Percentiles rank a stretch among this genome's conserved stretches.
phyloP scores from a whole-genome alignment of 1,284 basidiomycete genomes.

The Peniophora sp. region DNA sequence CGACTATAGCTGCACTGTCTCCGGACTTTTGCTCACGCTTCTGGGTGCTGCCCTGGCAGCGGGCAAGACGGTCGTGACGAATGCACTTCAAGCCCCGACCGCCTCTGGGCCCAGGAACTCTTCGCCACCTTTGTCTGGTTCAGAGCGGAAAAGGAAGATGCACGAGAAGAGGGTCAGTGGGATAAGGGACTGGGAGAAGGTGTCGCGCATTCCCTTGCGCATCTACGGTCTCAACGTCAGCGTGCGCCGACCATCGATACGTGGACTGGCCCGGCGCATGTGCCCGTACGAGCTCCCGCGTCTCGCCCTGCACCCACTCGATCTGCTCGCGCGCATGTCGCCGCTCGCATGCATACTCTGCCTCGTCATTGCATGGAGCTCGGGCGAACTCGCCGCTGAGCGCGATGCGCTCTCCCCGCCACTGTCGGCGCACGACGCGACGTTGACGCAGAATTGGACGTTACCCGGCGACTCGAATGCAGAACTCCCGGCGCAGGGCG shows the following conservation, averaged over 20 bases:
- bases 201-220: slow-evolving; percentile 5
- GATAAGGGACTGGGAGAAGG: too few relatives aligned
- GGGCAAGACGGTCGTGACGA: slow-evolving; percentile 86
- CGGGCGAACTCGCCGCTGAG: slow-evolving; percentile 72
- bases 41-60: slow-evolving; percentile 85
- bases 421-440: neutral
- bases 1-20: slow-evolving; percentile 80
- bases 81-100: slow-evolving; percentile 56
- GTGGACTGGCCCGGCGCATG: neutral
- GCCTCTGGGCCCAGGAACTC: slow-evolving; percentile 3
- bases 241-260: slow-evolving; percentile 9
- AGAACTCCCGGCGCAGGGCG: too few relatives aligned
- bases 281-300: slow-evolving; percentile 28
- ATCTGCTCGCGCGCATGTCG: slow-evolving; percentile 78
- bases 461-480: slow-evolving; percentile 20
- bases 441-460: neutral
- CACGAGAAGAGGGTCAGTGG: too few relatives aligned
- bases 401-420: slow-evolving; percentile 21
- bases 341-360: slow-evolving; percentile 88
- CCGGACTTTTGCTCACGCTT: slow-evolving; percentile 80
- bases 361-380: slow-evolving; percentile 62
- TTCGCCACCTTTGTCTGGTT: too few relatives aligned
- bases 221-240: slow-evolving; percentile 8
- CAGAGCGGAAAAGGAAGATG: too few relatives aligned
- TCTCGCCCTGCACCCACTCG: slow-evolving; percentile 70